These are phyloP conservation scores for Vachellia collinsii DNA, from an alignment of 306 rosid species.

Conservation along the genomic window DNA sequence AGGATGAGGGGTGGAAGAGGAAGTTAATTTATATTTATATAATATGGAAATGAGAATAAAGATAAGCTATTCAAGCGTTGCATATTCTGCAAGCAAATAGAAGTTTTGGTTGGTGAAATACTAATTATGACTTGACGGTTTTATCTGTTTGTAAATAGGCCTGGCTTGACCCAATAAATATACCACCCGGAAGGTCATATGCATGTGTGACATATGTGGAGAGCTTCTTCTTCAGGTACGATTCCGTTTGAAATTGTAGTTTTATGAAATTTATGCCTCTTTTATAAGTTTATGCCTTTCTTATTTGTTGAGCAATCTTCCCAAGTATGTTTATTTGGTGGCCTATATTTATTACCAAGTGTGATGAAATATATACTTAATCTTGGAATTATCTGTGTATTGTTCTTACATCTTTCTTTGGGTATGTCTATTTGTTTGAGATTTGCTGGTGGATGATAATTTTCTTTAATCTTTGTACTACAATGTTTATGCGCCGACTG, in stretches of 20 bases:
- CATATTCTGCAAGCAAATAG: background rate
- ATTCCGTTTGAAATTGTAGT: no score
- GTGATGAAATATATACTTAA: background rate
- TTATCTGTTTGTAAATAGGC: no score
- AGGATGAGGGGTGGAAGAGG: background rate
- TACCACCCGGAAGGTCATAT: slow-evolving; percentile 71
- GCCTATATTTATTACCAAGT: no score
- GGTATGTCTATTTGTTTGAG: background rate
- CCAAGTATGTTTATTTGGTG: no score
- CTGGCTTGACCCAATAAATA: no score
- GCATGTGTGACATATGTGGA: slow-evolving; percentile 68
- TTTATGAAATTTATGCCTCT: no score
- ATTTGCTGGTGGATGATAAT: slow-evolving; percentile 8
- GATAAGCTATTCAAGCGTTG: background rate
- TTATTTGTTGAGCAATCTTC: no score
- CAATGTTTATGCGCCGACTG: slow-evolving; percentile 78
- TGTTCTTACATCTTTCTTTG: no score
- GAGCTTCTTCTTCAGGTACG: slow-evolving; percentile 83
- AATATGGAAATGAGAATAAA: no score
- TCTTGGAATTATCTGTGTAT: background rate
- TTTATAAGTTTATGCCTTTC: no score
- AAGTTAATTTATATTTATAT: no score
- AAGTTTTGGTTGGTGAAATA: background rate
- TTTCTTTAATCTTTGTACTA: slow-evolving; percentile 16
- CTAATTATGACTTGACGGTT: background rate